A percentile compares a stretch with the other conserved stretches of the same genome.
Conservation (phyloP, 2,329 filamentous ascomycete genomes). For the Colletotrichum euphorbiae region DNA sequence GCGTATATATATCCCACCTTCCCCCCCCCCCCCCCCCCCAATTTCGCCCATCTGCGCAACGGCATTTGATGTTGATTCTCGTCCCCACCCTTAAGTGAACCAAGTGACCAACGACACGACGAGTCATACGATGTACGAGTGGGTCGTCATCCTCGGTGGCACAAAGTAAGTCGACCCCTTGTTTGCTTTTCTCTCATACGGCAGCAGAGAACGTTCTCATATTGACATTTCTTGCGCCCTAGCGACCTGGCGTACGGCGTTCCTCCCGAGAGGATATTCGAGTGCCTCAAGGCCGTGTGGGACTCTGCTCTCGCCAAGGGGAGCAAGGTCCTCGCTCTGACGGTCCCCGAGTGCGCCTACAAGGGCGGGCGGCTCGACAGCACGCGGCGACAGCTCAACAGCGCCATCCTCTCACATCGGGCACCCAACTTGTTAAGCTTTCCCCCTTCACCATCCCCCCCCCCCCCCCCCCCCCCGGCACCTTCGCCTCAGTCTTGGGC, state of each 20-base stretch:
- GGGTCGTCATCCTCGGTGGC: slow-evolving; percentile 72
- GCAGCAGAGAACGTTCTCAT: slow-evolving; percentile 8
- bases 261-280: slow-evolving; percentile 57
- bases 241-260: slow-evolving; percentile 63
- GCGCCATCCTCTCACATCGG: slow-evolving; percentile 61
- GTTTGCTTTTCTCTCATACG: too few species aligned
- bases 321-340: slow-evolving; percentile 71
- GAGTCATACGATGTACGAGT: slow-evolving; percentile 58
- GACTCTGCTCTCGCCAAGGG: slow-evolving; percentile 59
- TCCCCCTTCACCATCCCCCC: background rate
- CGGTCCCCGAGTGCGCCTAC: slow-evolving; percentile 65
- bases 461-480: background rate
- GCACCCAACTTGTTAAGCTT: slow-evolving; percentile 66
- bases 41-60: too few species aligned
- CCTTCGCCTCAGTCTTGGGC: too few species aligned
- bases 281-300: slow-evolving; percentile 63
- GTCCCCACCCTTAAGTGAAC: slow-evolving; percentile 37
- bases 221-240: too few species aligned
- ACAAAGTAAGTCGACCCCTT: slow-evolving; percentile 64
- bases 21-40: too few species aligned
- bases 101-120: slow-evolving; percentile 58
- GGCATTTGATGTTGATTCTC: slow-evolving; percentile 4
- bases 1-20: slow-evolving; percentile 39
- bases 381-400: slow-evolving; percentile 62
- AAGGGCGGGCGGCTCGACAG: slow-evolving; percentile 46